Base-by-base conservation (phyloP, 371 early-diverging fungal genomes). In the Paramicrosporidium saccamoebae region DNA sequence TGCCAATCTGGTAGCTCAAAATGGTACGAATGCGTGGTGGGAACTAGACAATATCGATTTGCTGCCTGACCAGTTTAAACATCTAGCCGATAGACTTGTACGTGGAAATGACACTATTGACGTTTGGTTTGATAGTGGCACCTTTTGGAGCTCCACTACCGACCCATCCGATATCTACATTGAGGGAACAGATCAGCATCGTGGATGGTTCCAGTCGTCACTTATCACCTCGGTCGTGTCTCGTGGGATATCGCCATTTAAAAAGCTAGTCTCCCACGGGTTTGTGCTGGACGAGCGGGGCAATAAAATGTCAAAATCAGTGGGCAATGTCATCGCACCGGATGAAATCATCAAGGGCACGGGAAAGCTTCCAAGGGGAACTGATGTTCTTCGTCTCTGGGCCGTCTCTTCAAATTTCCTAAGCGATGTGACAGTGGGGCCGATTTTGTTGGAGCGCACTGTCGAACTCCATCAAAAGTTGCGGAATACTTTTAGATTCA, bases 181-280 rank as follows among this genome's bases (percentile, higher is more conserved):
- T 1, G 84, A 79, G 41, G 92, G 92, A 5, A 60, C 67, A 26
- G 88, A 90, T 39, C 92, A 90, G 39, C 79, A 82, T 36, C 52
- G 92, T 23, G 92, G 88, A 7, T 90, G 92, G 92, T 90, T 90
- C 45, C 82, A 86, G 35, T 81, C 82, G 2, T 71, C 84, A 0
- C 50, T 84, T 21, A 48, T 84, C 19, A 72, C 81, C 6, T 65
- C 72, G 5, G 44, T 71, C 16, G 72, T 79, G 4, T 37, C 66
- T 7, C 61, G 58, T 14, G 59, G 62, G 4, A 54, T 60, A 19
- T 51, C 68, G 0, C 81, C 88, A 2, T 86, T 64, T 41, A 53
- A 55, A 12, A 61, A 67, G 7, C 42, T 84, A 22, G 49, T 82
- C 26, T 77, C 81, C 0, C 86, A 82, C 33, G 92, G 92, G 10